Percentiles rank a stretch among this genome's conserved stretches.
Conservation (phyloP, 2,329 filamentous ascomycete species). For the Trematosphaeria pertusa region DNA sequence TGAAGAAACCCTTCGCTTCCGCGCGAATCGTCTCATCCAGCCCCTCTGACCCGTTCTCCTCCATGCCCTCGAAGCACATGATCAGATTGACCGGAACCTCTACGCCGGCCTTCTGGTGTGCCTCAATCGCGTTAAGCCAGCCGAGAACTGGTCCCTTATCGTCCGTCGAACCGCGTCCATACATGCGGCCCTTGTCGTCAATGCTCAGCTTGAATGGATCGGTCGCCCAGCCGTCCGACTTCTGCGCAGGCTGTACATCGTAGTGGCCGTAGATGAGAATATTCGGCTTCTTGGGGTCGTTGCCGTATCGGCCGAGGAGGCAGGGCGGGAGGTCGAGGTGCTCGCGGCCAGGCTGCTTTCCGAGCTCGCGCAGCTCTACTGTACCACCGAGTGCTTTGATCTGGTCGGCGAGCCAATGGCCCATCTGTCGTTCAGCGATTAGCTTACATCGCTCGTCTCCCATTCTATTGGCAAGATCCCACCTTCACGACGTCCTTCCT, state of each 20-base stretch:
- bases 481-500: constrained; percentile 88
- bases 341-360: constrained; percentile 91
- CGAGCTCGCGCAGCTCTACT: constrained; percentile 85
- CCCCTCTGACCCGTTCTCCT: constrained; percentile 97
- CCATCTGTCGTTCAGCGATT: constrained; percentile 68
- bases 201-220: constrained; percentile 90
- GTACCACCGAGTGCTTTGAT: constrained; percentile 83
- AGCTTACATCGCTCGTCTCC: constrained; percentile 4
- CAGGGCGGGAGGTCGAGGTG: constrained; percentile 91
- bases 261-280: constrained; percentile 99
- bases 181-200: constrained; percentile 93
- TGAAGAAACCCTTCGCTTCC: constrained; percentile 94
- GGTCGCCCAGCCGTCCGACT: constrained; percentile 93
- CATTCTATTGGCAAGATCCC: constrained; percentile 20
- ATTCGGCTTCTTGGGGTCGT: constrained; percentile 89
- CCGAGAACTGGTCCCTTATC: constrained; percentile 98
- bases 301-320: constrained; percentile 89
- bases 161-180: constrained; percentile 91
- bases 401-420: constrained; percentile 84
- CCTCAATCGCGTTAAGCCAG: constrained; percentile 98
- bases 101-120: constrained; percentile 91
- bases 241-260: constrained; percentile 94
- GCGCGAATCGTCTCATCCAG: constrained; percentile 92
- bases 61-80: constrained; percentile 99
- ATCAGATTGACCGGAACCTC: constrained; percentile 97